Evolutionary conservation across 495 filamentous ascomycete genomes (phyloP).

Genomic region (Rhypophila decipiens): DNA sequence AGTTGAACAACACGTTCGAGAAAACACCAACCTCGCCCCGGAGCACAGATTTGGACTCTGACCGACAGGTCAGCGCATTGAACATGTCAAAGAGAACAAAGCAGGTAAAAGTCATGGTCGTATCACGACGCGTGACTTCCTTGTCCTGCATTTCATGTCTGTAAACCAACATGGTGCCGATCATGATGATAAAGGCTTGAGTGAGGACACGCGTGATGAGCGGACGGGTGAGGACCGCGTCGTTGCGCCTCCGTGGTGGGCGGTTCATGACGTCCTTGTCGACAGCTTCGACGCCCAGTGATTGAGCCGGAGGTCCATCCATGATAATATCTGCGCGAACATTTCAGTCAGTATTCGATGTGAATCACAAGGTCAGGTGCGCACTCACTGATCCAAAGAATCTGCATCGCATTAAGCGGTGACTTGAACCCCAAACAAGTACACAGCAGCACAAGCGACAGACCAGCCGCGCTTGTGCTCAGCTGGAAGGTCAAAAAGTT

Average conservation of each 20-base stretch:
- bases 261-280: constrained; percentile 91
- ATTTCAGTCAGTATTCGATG: constrained; percentile 19
- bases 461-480: constrained; percentile 89
- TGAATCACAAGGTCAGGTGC: neutral
- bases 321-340: constrained; percentile 80
- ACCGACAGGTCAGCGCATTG: constrained; percentile 90
- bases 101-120: constrained; percentile 98
- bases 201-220: constrained; percentile 79
- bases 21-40: constrained; percentile 77
- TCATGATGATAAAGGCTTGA: constrained; percentile 83
- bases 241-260: constrained; percentile 76
- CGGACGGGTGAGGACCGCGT: constrained; percentile 76
- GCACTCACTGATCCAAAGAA: constrained; percentile 94
- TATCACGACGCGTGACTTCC: constrained; percentile 83
- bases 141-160: constrained; percentile 79
- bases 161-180: constrained; percentile 87
- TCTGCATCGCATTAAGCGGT: constrained; percentile 97
- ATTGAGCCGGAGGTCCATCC: constrained; percentile 97
- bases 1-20: constrained; percentile 91
- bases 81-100: constrained; percentile 99
- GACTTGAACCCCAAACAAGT: constrained; percentile 89
- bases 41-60: constrained; percentile 81
- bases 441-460: constrained; percentile 84
- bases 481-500: constrained; percentile 99
- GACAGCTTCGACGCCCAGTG: constrained; percentile 90